phyloP scores from a whole-genome alignment of 2,329 filamentous ascomycete species.

The Exophiala oligosperma region DNA sequence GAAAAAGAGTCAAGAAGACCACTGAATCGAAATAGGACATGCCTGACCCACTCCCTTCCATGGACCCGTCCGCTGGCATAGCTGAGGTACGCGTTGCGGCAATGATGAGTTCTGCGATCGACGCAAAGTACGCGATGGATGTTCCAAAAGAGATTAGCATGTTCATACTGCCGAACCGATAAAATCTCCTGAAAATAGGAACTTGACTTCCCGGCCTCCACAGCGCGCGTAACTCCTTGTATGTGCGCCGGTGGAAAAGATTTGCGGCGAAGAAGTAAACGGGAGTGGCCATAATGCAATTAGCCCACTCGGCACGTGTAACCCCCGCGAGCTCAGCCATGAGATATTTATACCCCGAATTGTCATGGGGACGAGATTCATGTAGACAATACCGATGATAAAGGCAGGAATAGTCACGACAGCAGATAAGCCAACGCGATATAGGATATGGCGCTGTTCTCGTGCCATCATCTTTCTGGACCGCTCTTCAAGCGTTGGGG shows the following conservation, averaged over 20 bases:
- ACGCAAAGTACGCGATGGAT: constrained; percentile 81
- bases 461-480: constrained; percentile 66
- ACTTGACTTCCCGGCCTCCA: constrained; percentile 77
- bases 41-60: neutral
- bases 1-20: constrained; percentile 84
- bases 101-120: constrained; percentile 72
- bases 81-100: constrained; percentile 39
- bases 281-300: constrained; percentile 78
- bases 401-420: constrained; percentile 76
- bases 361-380: constrained; percentile 69
- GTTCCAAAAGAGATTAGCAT: constrained; percentile 87
- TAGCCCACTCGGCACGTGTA: constrained; percentile 71
- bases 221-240: constrained; percentile 73
- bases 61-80: neutral
- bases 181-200: constrained; percentile 74
- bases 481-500: constrained; percentile 74
- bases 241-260: constrained; percentile 71
- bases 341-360: constrained; percentile 61
- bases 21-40: constrained; percentile 80
- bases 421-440: constrained; percentile 67
- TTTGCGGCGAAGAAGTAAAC: constrained; percentile 85
- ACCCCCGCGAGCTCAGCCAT: constrained; percentile 71
- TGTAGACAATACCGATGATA: constrained; percentile 83
- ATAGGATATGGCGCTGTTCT: constrained; percentile 67
- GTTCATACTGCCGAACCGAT: constrained; percentile 93